Conservation (phyloP, 2,329 filamentous ascomycete species). For the Hypocreales sp. region DNA sequence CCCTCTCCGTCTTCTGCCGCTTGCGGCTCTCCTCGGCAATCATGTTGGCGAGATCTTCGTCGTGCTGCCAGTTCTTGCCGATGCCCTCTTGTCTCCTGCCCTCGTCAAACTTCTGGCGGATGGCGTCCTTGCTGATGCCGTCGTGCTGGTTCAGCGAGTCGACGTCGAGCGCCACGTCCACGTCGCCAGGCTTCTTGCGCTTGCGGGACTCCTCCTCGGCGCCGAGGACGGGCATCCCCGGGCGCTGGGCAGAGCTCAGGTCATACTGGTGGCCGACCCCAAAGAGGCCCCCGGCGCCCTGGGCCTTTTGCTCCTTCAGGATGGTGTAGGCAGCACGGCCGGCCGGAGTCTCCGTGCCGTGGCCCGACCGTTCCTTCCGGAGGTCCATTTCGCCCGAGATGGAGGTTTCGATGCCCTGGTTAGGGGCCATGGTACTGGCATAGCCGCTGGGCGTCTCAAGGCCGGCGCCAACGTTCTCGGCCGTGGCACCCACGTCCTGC, state of each 20-base stretch:
- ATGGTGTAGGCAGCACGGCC: slow-evolving; percentile 74
- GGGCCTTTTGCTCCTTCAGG: slow-evolving; percentile 73
- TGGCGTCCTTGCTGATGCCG: slow-evolving; percentile 69
- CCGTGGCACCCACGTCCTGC: not conserved
- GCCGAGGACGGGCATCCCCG: slow-evolving; percentile 58
- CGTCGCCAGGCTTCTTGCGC: slow-evolving; percentile 89
- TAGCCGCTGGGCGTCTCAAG: slow-evolving; percentile 71
- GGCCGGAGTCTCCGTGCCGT: slow-evolving; percentile 69
- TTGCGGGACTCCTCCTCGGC: slow-evolving; percentile 64
- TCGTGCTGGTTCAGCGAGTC: slow-evolving; percentile 63
- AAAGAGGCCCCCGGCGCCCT: slow-evolving; percentile 75
- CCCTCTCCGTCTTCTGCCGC: slow-evolving; percentile 74
- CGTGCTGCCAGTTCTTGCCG: slow-evolving; percentile 54
- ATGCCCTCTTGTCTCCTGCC: slow-evolving; percentile 48
- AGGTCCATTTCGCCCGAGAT: slow-evolving; percentile 81
- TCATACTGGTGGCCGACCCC: slow-evolving; percentile 91
- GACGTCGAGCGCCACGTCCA: slow-evolving; percentile 83
- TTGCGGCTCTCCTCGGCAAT: slow-evolving; percentile 89
- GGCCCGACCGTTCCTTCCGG: slow-evolving; percentile 67
- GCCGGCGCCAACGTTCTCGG: slow-evolving; percentile 32
- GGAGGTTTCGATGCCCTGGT: slow-evolving; percentile 52
- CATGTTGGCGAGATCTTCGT: slow-evolving; percentile 90
- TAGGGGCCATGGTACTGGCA: slow-evolving; percentile 65
- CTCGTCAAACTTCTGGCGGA: slow-evolving; percentile 68
- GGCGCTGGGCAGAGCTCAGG: slow-evolving; percentile 39